Percentiles rank a stretch among this genome's conserved stretches.
These are phyloP conservation scores for Citrus reticulata DNA, from an alignment of 345 rosid genomes.

Conservation along the genomic window DNA sequence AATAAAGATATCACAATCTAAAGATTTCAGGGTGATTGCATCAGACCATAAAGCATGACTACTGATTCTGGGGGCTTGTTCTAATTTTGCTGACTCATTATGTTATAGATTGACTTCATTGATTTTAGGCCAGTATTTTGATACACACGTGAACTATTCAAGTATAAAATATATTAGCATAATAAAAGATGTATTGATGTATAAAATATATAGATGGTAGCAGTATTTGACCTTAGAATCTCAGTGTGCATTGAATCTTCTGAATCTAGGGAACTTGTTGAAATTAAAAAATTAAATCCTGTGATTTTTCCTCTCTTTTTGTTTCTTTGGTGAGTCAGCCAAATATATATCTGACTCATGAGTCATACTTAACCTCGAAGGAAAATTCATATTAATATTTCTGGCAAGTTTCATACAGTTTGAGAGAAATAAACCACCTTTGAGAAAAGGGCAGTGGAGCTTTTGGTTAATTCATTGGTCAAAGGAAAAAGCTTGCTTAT, in stretches of 20 bases:
- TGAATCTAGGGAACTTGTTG: neutral
- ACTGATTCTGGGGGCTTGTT: neutral
- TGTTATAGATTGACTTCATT: too few species aligned
- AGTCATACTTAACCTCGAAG: neutral
- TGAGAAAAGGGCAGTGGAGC: neutral
- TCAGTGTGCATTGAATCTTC: neutral
- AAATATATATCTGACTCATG: too few species aligned
- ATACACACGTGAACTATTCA: too few species aligned
- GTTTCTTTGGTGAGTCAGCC: neutral
- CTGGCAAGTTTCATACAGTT: neutral
- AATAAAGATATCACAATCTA: neutral
- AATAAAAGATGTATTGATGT: neutral
- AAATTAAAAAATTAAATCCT: neutral
- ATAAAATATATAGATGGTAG: too few species aligned
- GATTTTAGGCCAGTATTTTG: too few species aligned
- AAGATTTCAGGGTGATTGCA: conserved; percentile 16
- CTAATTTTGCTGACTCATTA: too few species aligned
- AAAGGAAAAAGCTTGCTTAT: conserved; percentile 3
- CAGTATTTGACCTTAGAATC: neutral
- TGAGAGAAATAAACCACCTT: neutral
- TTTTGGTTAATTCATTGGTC: conserved; percentile 7
- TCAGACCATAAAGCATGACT: neutral
- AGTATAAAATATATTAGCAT: neutral
- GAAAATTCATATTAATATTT: neutral
- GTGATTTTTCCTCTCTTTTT: neutral